These are phyloP conservation scores for Hysterium pulicare DNA, from an alignment of 2,329 filamentous ascomycete species.

Conservation along the genomic window DNA sequence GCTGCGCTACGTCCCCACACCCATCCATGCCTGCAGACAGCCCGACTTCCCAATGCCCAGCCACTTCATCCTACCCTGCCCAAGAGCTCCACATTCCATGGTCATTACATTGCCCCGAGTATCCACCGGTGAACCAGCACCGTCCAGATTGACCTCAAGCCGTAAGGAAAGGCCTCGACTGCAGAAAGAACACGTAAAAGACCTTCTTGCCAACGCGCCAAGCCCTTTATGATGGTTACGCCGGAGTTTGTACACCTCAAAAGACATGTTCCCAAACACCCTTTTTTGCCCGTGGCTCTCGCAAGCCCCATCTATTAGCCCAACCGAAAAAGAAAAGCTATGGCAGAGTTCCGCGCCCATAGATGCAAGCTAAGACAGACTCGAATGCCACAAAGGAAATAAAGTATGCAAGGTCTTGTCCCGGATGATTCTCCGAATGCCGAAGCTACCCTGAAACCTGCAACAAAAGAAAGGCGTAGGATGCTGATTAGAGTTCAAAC, in stretches of 20 bases:
- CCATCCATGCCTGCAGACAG: conserved; percentile 15
- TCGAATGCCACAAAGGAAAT: not conserved
- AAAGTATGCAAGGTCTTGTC: not conserved
- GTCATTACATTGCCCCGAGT: conserved; percentile 23
- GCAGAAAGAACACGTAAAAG: conserved; percentile 17
- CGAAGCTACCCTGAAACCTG: not conserved
- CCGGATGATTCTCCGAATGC: not conserved
- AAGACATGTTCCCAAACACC: conserved; percentile 4
- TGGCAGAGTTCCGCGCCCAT: not conserved
- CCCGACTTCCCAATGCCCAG: not conserved
- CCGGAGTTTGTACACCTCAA: conserved; percentile 1
- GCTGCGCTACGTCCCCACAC: conserved; percentile 13
- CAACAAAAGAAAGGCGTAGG: not conserved
- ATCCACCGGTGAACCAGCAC: conserved; percentile 30
- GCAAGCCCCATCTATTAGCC: not conserved
- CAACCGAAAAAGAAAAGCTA: not conserved
- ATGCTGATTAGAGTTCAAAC: conserved; percentile 1
- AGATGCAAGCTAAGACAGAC: not conserved
- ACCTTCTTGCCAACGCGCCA: conserved; percentile 10
- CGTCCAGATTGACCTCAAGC: conserved; percentile 8
- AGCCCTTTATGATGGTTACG: conserved; percentile 4
- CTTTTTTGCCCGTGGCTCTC: conserved; percentile 9
- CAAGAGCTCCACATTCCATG: conserved; percentile 17
- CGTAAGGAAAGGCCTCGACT: not conserved
- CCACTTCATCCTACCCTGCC: conserved; percentile 6